A percentile compares a stretch with the other conserved stretches of the same genome.
phyloP scores from a whole-genome alignment of 2,329 filamentous ascomycete genomes.

The Dactylellina drechsleri region DNA sequence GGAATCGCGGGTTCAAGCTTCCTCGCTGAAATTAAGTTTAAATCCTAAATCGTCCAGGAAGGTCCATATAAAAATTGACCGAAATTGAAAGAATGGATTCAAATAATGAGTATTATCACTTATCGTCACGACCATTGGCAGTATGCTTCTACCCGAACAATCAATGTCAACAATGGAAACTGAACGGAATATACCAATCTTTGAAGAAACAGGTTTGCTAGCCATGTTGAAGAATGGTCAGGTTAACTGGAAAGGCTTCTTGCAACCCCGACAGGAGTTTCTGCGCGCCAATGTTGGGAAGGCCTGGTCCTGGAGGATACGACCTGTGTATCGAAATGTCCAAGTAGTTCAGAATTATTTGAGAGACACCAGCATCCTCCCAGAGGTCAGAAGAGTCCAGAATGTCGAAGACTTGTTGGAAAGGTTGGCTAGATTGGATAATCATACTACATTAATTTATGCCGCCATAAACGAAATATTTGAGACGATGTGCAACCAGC shows the following conservation, averaged over 20 bases:
- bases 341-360: conserved; percentile 25
- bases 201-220: conserved; percentile 18
- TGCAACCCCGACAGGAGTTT: conserved; percentile 30
- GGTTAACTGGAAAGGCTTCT: conserved; percentile 15
- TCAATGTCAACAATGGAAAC: too few relatives aligned
- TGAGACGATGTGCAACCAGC: conserved; percentile 27
- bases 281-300: conserved; percentile 12
- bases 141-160: too few relatives aligned
- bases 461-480: conserved; percentile 35
- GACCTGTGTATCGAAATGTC: conserved; percentile 40
- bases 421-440: conserved; percentile 40
- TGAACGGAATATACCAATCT: conserved; percentile 20
- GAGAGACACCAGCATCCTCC: not conserved
- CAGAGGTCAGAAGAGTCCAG: conserved; percentile 11
- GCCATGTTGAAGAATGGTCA: conserved; percentile 15
- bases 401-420: conserved; percentile 28
- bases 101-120: too few relatives aligned
- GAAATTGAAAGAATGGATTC: too few relatives aligned
- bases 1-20: too few relatives aligned
- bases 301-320: not conserved
- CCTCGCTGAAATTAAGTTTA: too few relatives aligned
- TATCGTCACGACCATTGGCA: too few relatives aligned
- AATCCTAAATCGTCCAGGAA: too few relatives aligned
- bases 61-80: too few relatives aligned
- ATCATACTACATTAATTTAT: conserved; percentile 33